Evolutionary conservation across 208 protist species (phyloP).

Genomic region (Porcisia deanei): DNA sequence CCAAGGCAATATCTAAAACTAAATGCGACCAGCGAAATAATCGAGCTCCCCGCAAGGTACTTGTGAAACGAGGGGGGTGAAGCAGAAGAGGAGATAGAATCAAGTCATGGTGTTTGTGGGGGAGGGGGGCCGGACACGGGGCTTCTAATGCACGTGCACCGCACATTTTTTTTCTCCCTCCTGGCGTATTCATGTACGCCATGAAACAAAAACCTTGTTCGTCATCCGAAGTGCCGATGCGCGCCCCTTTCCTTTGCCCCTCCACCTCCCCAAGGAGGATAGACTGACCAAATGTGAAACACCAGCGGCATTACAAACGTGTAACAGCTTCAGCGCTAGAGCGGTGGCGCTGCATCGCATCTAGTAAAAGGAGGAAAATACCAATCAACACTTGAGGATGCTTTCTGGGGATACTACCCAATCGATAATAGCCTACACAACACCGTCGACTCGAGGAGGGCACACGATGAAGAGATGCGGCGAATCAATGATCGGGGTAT

Average conservation of each 20-base stretch:
- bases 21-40: neutral
- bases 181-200: neutral
- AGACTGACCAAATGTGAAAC: neutral
- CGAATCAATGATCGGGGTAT: conserved; percentile 68
- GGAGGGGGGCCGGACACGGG: neutral
- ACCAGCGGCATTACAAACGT: neutral
- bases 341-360: neutral
- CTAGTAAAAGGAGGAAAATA: neutral
- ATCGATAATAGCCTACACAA: neutral
- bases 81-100: neutral
- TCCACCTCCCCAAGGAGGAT: neutral
- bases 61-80: neutral
- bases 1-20: neutral
- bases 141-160: neutral
- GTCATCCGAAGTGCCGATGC: neutral
- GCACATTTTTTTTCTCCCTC: neutral
- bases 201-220: neutral
- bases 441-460: neutral
- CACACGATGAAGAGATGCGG: too few relatives aligned
- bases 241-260: neutral
- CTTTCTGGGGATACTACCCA: neutral
- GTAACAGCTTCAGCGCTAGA: neutral
- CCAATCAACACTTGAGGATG: neutral
- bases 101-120: neutral
- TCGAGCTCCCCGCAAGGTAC: neutral